Evolutionary conservation across 169 alveolate genomes (phyloP), one percentile per base, ranked within the genome.

Genomic region (Plasmodium vinckei): DNA sequence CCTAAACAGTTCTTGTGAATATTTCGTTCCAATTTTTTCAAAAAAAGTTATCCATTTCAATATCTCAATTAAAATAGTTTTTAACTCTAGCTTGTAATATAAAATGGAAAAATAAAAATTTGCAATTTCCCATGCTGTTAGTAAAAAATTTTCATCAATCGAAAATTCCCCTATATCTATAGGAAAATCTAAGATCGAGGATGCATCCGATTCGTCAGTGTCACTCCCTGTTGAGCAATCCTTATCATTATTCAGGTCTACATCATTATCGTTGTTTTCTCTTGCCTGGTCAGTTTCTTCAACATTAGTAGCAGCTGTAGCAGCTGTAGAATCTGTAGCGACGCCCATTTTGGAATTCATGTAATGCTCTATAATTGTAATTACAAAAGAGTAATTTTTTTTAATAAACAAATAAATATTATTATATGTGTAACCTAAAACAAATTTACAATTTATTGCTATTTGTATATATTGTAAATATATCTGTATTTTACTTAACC

Each of bases 61-160:
- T 15, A 82, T 10, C 67, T 82, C 90, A 5, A 21, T 47, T 63
- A 82, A 27, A 10, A 82, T 82, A 9, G n/a, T 71, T 59, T 56
- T 82, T 49, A 82, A 15, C 49, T 82, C 84, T 53, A 82, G 27
- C 46, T 82, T 82, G 65, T 65, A 82, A 57, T 82, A 82, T 9
- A 82, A 67, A 19, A 82, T 82, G 57, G 54, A 82, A 57, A 82
- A 82, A 44, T 82, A 82, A 65, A 82, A 82, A 19, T 82, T 82
- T 1, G 90, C 90, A 15, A 82, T 82, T 46, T 82, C 90, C 90
- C 90, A 82, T 9, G 84, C 82, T 47, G 68, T 82, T n/a, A 67
- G 54, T 10, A 82, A 15, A 67, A 67, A 65, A 15, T 82, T 82
- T 12, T 53, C 90, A 17, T 67, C 82, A 3, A 54, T 47, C 5